These are phyloP conservation scores for Marsdenia floribunda DNA, from an alignment of 257 asterid species.

Conservation along the genomic window DNA sequence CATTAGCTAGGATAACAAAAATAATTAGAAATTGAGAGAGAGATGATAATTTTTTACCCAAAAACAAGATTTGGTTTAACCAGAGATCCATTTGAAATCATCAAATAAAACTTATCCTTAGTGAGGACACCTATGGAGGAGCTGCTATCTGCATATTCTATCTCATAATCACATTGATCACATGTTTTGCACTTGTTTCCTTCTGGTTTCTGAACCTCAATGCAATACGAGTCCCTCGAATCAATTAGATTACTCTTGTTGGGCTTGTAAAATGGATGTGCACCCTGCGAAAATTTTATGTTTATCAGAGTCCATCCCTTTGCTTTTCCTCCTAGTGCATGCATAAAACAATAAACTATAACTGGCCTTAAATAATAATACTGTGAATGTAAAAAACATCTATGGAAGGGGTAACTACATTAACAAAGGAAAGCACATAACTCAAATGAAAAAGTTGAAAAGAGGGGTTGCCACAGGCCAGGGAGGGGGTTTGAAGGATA, in stretches of 20 bases:
- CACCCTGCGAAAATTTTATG: constrained; percentile 46
- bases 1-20: constrained; percentile 4
- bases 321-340: not conserved
- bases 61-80: constrained; percentile 46
- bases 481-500: not conserved
- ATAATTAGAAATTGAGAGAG: constrained; percentile 4
- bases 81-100: constrained; percentile 53
- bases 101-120: constrained; percentile 51
- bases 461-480: not conserved
- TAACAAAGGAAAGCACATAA: not conserved
- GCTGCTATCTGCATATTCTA: constrained; percentile 75
- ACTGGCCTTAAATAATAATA: not conserved
- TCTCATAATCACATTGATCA: constrained; percentile 74
- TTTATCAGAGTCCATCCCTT: constrained; percentile 3
- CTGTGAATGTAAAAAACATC: not conserved
- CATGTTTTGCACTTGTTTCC: constrained; percentile 34
- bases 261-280: constrained; percentile 75
- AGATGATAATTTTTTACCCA: constrained; percentile 37
- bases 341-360: not conserved
- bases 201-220: constrained; percentile 41
- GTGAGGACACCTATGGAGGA: constrained; percentile 75
- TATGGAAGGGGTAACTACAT: not conserved
- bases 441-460: not conserved
- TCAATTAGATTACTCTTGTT: constrained; percentile 35
- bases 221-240: constrained; percentile 50